These are phyloP conservation scores for Nakazawaea pomicola DNA, from an alignment of 805 yeast species.

Conservation along the genomic window DNA sequence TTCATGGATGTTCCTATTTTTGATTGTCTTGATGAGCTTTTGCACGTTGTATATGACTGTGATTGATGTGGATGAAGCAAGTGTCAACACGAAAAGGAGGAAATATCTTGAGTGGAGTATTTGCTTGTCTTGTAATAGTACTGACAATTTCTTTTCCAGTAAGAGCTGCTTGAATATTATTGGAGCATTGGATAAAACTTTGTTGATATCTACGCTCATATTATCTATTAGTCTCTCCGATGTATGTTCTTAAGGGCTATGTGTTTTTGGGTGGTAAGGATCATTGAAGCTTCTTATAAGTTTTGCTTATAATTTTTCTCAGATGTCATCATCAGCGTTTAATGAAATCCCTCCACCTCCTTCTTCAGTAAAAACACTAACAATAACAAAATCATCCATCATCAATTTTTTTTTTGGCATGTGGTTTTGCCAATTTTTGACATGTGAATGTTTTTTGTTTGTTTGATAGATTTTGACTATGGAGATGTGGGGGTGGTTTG, in stretches of 20 bases:
- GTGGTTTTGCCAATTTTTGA: no score
- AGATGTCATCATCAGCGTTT: no score
- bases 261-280: no score
- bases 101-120: conserved; percentile 9
- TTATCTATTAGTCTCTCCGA: no score
- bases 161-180: neutral
- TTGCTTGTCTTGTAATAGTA: conserved; percentile 1
- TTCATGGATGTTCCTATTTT: conserved; percentile 5
- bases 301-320: no score
- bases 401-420: no score
- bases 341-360: neutral
- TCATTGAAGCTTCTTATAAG: no score
- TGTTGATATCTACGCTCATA: neutral
- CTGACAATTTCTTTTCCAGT: neutral
- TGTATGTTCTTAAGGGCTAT: no score
- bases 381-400: no score
- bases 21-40: conserved; percentile 17
- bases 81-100: conserved; percentile 24
- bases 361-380: no score
- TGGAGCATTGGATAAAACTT: neutral
- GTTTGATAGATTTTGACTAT: no score
- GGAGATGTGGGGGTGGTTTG: neutral
- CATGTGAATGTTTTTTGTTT: neutral
- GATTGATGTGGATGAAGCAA: conserved; percentile 21
- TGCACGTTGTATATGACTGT: conserved; percentile 20